Evolutionary conservation across 441 rosid species (phyloP), one percentile per base, ranked within the genome.

Genomic region (Erysimum cheiri): DNA sequence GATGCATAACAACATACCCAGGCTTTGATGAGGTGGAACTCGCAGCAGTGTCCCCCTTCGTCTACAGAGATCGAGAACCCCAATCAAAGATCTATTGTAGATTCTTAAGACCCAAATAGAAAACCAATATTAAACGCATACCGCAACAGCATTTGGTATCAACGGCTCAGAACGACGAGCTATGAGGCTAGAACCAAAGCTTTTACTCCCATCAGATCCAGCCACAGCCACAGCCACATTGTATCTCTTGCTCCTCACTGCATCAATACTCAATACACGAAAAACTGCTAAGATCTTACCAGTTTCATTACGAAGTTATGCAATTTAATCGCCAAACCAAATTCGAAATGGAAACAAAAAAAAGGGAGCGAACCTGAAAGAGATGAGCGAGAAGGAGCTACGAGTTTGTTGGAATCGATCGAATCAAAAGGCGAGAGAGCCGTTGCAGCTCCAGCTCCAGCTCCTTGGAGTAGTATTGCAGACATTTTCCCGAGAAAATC

Each of bases 361-460:
- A n/a, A n/a, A n/a, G n/a, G 17, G 49, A 44, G 49, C 28, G 13
- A 22, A 72, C 76, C 71, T 64, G 76, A 48, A 8, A 64, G 60
- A 15, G 66, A 57, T 3, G 66, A 48, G 29, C 44, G 65, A 32
- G 55, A 32, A 49, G 48, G 31, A 73, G 61, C 48, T 2, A 22
- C 39, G 33, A 40, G 33, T 22, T 59, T 66, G 36, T 32, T 40
- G 32, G 72, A 66, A 31, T 65, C 71, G 22, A 33, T 15, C 10
- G 71, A 19, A 14, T 58, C 57, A 22, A 58, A 48, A 22, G 67
- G 61, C 47, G 55, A 40, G 1, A 58, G 40, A 14, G 77, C 67
- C 53, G 55, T 49, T 8, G 77, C 37, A 49, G 77, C 72, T 58
- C 60, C 71, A 41, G 75, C 69, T 53, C 69, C 69, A 40, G 70